Evolutionary conservation across 2,329 filamentous ascomycete species (phyloP).

Genomic region (Diaporthe ilicicola): DNA sequence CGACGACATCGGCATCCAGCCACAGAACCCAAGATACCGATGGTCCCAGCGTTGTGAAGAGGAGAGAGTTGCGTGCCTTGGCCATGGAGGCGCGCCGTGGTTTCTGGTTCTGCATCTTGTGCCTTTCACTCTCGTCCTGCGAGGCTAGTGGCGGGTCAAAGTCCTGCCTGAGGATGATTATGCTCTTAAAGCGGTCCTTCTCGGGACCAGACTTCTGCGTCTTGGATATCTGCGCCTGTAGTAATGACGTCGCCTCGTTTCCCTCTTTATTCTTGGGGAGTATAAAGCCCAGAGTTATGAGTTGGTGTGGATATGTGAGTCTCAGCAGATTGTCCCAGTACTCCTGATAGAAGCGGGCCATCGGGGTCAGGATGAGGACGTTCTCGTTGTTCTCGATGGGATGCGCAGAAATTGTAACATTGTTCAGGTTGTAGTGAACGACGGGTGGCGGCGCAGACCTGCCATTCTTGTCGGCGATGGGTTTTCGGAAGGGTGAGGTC

Average conservation of each 20-base stretch:
- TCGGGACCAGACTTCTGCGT: conserved; percentile 82
- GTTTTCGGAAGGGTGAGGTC: conserved; percentile 77
- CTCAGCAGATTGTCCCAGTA: conserved; percentile 95
- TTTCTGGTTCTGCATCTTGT: conserved; percentile 93
- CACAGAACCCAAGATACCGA: conserved; percentile 95
- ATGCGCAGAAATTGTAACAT: conserved; percentile 82
- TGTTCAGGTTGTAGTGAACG: conserved; percentile 93
- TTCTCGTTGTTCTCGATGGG: conserved; percentile 84
- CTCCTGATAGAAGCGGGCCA: conserved; percentile 89
- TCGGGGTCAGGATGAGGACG: conserved; percentile 89
- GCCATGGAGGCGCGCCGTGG: conserved; percentile 87
- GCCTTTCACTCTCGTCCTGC: conserved; percentile 87
- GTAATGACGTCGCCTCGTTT: conserved; percentile 81
- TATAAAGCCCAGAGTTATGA: conserved; percentile 96
- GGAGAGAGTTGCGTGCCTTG: conserved; percentile 88
- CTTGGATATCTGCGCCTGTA: conserved; percentile 86
- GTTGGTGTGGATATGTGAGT: conserved; percentile 88
- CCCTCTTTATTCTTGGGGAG: conserved; percentile 93
- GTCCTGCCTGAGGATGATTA: conserved; percentile 95
- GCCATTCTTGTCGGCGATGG: conserved; percentile 61
- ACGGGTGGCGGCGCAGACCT: conserved; percentile 79
- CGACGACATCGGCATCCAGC: conserved; percentile 92
- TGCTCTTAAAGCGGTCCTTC: conserved; percentile 85
- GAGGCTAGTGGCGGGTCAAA: conserved; percentile 83
- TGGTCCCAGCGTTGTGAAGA: conserved; percentile 94